Percentiles rank a stretch among this genome's conserved stretches.
Evolutionary conservation across 108 stramenopile genomes (phyloP).

Genomic region (Nitzschia sp.): DNA sequence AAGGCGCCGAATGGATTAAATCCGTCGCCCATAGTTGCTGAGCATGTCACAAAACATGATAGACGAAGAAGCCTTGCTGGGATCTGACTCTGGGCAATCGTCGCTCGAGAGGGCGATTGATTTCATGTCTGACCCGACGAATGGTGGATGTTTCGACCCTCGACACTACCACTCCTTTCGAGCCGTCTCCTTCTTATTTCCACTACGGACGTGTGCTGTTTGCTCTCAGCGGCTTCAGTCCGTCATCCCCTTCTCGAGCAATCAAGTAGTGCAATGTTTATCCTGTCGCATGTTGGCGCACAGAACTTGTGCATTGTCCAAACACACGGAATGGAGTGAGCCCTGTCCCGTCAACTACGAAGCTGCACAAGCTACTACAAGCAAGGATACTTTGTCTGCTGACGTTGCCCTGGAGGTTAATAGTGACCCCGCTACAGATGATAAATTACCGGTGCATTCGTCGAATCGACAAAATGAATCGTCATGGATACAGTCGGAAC

Average conservation of each 20-base stretch:
- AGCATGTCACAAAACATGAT: no score
- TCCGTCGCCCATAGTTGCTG: no score
- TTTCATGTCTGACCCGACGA: constrained; percentile 14
- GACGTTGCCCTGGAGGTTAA: neutral
- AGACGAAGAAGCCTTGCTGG: no score
- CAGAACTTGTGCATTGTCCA: constrained; percentile 64
- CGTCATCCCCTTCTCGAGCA: constrained; percentile 5
- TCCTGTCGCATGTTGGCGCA: constrained; percentile 78
- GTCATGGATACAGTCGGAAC: neutral
- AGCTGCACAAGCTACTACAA: neutral
- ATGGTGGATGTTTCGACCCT: constrained; percentile 45
- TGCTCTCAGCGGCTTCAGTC: constrained; percentile 48
- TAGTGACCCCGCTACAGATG: no score
- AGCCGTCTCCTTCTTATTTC: constrained; percentile 46
- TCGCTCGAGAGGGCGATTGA: constrained; percentile 17
- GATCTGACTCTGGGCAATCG: no score
- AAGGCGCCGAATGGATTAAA: no score
- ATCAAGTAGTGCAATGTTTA: constrained; percentile 56
- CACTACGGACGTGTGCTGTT: constrained; percentile 56
- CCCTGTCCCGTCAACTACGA: constrained; percentile 33
- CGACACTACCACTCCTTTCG: constrained; percentile 73
- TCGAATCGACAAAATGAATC: no score
- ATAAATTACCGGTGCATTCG: no score
- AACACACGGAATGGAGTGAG: constrained; percentile 27
- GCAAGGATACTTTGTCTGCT: neutral